These are phyloP conservation scores for Pseudonitzschia multiseries DNA, from an alignment of 108 stramenopile species.

Conservation along the genomic window DNA sequence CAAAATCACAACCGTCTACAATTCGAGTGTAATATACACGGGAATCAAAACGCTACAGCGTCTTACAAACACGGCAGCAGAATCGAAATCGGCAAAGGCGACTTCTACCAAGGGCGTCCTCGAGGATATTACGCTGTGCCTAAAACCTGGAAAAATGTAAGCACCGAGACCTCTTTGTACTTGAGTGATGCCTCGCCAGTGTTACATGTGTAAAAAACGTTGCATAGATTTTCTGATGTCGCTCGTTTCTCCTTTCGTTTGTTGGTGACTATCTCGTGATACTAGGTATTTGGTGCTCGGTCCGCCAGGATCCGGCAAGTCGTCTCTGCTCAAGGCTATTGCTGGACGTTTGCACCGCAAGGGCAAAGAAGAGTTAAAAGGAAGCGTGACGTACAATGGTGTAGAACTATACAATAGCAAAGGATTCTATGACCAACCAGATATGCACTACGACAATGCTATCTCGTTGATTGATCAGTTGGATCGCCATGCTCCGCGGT, in stretches of 20 bases:
- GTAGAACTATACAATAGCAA: slow-evolving; percentile 28
- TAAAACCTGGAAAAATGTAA: slow-evolving; percentile 63
- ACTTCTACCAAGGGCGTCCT: slow-evolving; percentile 36
- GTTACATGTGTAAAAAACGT: too few relatives aligned
- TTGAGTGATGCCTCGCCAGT: not conserved
- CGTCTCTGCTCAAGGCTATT: slow-evolving; percentile 61
- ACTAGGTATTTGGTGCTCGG: slow-evolving; percentile 48
- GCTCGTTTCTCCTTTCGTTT: not conserved
- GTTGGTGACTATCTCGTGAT: not conserved
- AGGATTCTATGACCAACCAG: slow-evolving; percentile 17
- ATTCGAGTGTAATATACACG: slow-evolving; percentile 35
- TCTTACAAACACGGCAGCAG: not conserved
- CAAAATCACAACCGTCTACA: slow-evolving; percentile 50
- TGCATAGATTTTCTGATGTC: slow-evolving; percentile 13
- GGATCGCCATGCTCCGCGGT: slow-evolving; percentile 65
- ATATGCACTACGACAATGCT: slow-evolving; percentile 48
- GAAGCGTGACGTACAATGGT: slow-evolving; percentile 27
- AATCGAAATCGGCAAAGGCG: not conserved
- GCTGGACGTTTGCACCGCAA: slow-evolving; percentile 60
- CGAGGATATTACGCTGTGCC: slow-evolving; percentile 50
- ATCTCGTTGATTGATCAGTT: slow-evolving; percentile 64
- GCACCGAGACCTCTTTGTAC: slow-evolving; percentile 31
- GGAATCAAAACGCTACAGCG: slow-evolving; percentile 27
- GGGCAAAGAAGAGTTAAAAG: slow-evolving; percentile 52
- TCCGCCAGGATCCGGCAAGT: slow-evolving; percentile 80